Conservation (phyloP, 768 basidiomycete genomes). For the Suillus hirtellus region DNA sequence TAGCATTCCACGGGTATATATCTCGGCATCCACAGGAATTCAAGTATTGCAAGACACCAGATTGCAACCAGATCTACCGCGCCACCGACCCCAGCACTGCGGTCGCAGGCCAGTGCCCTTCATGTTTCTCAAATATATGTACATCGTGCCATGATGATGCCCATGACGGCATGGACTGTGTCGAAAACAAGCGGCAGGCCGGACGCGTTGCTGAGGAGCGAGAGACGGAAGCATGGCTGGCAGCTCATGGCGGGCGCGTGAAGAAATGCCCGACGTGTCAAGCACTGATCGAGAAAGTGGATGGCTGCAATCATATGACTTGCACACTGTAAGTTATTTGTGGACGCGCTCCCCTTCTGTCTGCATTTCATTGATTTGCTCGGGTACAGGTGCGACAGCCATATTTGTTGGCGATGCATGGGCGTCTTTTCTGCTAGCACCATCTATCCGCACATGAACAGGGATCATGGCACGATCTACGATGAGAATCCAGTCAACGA, state of each 20-base stretch:
- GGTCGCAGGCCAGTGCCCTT: constrained; percentile 58
- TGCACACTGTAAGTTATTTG: constrained; percentile 43
- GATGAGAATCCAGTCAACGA: constrained; percentile 17
- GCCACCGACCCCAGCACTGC: constrained; percentile 40
- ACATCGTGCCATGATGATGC: constrained; percentile 56
- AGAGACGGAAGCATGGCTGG: constrained; percentile 61
- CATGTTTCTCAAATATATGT: constrained; percentile 67
- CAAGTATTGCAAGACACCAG: constrained; percentile 75
- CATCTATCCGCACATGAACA: constrained; percentile 42
- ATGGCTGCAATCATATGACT: constrained; percentile 80
- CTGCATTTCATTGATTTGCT: background rate
- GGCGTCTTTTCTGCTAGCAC: constrained; percentile 33
- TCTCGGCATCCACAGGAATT: constrained; percentile 59
- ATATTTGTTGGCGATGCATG: constrained; percentile 74
- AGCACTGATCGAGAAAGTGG: constrained; percentile 64
- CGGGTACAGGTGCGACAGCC: constrained; percentile 57
- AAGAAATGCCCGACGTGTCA: constrained; percentile 74
- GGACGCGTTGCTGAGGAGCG: constrained; percentile 45
- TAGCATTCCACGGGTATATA: constrained; percentile 59
- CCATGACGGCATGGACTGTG: constrained; percentile 66
- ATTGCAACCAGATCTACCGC: constrained; percentile 75
- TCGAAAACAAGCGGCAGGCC: constrained; percentile 33
- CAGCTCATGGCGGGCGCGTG: constrained; percentile 51
- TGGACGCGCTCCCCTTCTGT: too few relatives aligned
- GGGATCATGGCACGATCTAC: constrained; percentile 32